Conservation (phyloP, 768 basidiomycete genomes). For the Rhodotorula graminis region DNA sequence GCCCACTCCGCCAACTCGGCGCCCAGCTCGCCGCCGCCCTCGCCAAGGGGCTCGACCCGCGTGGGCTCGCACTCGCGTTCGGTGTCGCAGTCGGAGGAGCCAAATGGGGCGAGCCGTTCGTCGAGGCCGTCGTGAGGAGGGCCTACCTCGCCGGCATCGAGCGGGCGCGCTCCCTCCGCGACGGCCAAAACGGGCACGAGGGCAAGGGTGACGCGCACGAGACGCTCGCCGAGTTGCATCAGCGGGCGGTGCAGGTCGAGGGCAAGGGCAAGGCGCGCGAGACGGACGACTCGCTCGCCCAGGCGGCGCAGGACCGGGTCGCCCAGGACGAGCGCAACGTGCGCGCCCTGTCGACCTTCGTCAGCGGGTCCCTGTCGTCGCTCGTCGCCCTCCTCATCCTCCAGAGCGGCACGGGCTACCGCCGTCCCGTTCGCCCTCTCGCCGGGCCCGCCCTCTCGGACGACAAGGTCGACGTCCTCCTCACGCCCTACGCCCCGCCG, state of each 20-base stretch:
- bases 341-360: conserved; percentile 15
- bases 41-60: neutral
- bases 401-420: conserved; percentile 1
- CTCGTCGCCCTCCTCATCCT: conserved; percentile 29
- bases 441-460: neutral
- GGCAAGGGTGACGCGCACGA: conserved; percentile 3
- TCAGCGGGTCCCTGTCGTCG: conserved; percentile 11
- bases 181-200: neutral
- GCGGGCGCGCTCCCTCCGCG: neutral
- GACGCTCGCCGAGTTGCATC: neutral
- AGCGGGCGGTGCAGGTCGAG: conserved; percentile 3
- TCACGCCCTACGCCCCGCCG: conserved; percentile 14
- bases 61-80: conserved; percentile 21
- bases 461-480: conserved; percentile 10
- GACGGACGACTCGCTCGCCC: conserved; percentile 1
- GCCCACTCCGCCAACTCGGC: neutral
- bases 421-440: conserved; percentile 2
- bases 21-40: conserved; percentile 9
- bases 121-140: conserved; percentile 15
- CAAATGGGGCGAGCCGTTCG: conserved; percentile 14
- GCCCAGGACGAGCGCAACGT: conserved; percentile 13
- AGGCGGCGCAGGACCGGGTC: neutral
- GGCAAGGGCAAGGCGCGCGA: conserved; percentile 8
- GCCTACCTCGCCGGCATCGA: neutral
- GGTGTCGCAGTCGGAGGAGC: conserved; percentile 32